Conservation (phyloP, 2,329 filamentous ascomycete genomes). For the Colletotrichum higginsianum region DNA sequence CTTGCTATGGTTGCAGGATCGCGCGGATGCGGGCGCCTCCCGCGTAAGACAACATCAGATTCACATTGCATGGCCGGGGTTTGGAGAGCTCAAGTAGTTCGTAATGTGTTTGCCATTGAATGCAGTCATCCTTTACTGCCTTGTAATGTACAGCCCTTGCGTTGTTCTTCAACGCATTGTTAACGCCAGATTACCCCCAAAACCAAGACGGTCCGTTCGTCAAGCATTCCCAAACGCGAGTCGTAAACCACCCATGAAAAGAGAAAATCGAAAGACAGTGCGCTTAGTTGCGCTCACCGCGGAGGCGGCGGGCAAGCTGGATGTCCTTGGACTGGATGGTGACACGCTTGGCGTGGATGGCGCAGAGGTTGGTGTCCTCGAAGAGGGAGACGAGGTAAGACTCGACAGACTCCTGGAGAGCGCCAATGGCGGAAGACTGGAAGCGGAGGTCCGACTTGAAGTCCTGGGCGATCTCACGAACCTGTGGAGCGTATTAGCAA, state of each 20-base stretch:
- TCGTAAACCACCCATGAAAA: slow-evolving; percentile 57
- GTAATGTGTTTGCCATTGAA: slow-evolving; percentile 54
- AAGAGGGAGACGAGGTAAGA: slow-evolving; percentile 98
- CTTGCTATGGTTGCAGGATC: fast-evolving
- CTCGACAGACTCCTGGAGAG: slow-evolving; percentile 98
- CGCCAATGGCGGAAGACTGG: slow-evolving; percentile 98
- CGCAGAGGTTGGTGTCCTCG: slow-evolving; percentile 98
- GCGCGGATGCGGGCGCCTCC: too few species aligned
- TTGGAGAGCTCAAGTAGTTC: slow-evolving; percentile 40
- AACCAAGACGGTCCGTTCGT: slow-evolving; percentile 51
- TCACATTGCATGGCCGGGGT: too few species aligned
- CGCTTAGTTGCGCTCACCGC: slow-evolving; percentile 89
- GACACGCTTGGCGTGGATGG: slow-evolving; percentile 99
- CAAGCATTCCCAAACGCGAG: slow-evolving; percentile 57
- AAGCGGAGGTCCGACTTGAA: slow-evolving; percentile 97
- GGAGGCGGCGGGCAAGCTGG: slow-evolving; percentile 94
- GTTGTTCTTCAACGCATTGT: slow-evolving; percentile 56
- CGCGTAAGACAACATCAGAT: too few species aligned
- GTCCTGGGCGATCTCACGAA: slow-evolving; percentile 96
- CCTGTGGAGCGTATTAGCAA: slow-evolving; percentile 55
- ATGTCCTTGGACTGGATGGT: slow-evolving; percentile 99
- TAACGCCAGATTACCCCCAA: slow-evolving; percentile 63
- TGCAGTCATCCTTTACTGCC: slow-evolving; percentile 54
- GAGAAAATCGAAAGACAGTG: slow-evolving; percentile 46
- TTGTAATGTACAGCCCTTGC: slow-evolving; percentile 62